A percentile compares a stretch with the other conserved stretches of the same genome.
Conservation (phyloP, 2,329 filamentous ascomycete genomes). For the Bimuria novae-zelandiae region DNA sequence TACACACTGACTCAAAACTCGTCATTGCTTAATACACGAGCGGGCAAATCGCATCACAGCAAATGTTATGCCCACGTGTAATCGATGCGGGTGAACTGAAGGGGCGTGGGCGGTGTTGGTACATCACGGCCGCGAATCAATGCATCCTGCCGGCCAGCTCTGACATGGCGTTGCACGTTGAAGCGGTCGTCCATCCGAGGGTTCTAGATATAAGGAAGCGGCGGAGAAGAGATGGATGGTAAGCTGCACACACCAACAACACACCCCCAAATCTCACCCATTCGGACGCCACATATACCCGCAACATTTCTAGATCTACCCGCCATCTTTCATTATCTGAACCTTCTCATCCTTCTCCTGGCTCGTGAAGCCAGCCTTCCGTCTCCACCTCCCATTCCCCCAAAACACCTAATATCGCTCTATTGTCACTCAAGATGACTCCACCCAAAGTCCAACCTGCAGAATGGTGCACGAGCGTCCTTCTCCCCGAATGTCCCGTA, state of each 20-base stretch:
- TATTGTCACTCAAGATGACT: neutral
- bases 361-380: neutral
- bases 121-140: neutral
- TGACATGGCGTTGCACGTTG: neutral
- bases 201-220: neutral
- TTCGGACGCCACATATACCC: neutral
- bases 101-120: neutral
- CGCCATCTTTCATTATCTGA: neutral
- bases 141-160: neutral
- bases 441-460: slow-evolving; percentile 14
- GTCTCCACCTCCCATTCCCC: neutral
- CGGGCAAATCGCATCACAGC: neutral
- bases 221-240: neutral
- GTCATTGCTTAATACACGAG: neutral
- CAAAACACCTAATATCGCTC: neutral
- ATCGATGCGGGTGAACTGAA: neutral
- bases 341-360: neutral
- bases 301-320: neutral
- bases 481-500: slow-evolving; percentile 47
- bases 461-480: slow-evolving; percentile 17
- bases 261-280: neutral
- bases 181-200: neutral
- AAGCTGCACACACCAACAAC: slow-evolving; percentile 2
- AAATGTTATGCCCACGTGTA: neutral
- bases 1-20: neutral